These are phyloP conservation scores for Penicillium frequentans DNA, from an alignment of 2,329 filamentous ascomycete species.

Conservation along the genomic window DNA sequence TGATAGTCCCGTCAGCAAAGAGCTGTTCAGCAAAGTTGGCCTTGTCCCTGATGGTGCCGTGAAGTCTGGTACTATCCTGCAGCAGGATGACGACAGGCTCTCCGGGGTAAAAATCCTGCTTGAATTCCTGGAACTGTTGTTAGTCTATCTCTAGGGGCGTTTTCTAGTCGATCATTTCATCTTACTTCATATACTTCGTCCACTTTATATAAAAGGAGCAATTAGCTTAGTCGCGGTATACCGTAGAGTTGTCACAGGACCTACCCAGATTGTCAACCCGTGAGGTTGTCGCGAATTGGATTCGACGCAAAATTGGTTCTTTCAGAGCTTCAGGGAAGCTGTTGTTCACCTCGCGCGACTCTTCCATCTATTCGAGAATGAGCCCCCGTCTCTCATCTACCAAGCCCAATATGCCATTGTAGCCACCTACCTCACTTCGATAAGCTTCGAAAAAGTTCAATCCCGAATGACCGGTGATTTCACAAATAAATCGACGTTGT, in stretches of 20 bases:
- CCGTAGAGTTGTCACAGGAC: not conserved
- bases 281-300: constrained; percentile 86
- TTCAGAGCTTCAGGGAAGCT: constrained; percentile 90
- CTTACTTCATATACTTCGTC: constrained; percentile 53
- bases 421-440: constrained; percentile 75
- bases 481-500: constrained; percentile 90
- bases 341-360: constrained; percentile 85
- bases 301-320: constrained; percentile 82
- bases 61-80: constrained; percentile 65
- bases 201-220: constrained; percentile 34
- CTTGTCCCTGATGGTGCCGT: constrained; percentile 81
- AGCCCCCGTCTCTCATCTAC: not conserved
- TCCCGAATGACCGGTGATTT: constrained; percentile 90
- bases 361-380: constrained; percentile 58
- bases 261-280: constrained; percentile 76
- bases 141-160: not conserved
- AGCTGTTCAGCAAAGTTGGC: constrained; percentile 66
- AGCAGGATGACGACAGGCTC: constrained; percentile 77
- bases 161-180: not conserved
- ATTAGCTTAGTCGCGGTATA: constrained; percentile 5
- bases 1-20: constrained; percentile 66
- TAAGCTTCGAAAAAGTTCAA: constrained; percentile 91
- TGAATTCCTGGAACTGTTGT: constrained; percentile 61
- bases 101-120: constrained; percentile 85
- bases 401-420: not conserved